Evolutionary conservation across 768 basidiomycete genomes (phyloP), one percentile per base, ranked within the genome.

Genomic region (Glaciozyma antarctica): DNA sequence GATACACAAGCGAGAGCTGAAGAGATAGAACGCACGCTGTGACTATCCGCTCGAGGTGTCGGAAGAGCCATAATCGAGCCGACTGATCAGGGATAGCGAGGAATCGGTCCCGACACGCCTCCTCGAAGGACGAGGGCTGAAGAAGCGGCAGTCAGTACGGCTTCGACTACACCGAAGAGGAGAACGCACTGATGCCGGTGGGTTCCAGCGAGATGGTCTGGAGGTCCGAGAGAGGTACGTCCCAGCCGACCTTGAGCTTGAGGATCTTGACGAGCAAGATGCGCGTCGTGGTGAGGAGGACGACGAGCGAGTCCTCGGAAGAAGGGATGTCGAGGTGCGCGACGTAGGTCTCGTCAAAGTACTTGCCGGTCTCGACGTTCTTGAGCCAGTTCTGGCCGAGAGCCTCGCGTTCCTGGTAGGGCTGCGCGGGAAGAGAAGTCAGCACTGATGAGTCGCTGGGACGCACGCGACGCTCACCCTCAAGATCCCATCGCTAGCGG

Each of bases 361-460:
- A 98, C 21, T 84, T 81, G 15, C 94, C 95, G 64, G 89, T 85
- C 69, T 92, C 90, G 21, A 98, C 77, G 74, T 97, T 94, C 77
- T 85, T 89, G 82, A 98, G 86, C 94, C 95, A 98, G 72, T 87
- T 90, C 77, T 98, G 95, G 9, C 95, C 95, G 12, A 88, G 78
- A 0, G 93, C 90, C 75, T 95, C 93, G 9, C 92, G 86, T 44
- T 83, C 82, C 57, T 88, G 88, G 77, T 88, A 98, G 0, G 94
- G 85, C 90, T 94, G 72, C 38, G 13, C 1, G 61, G 61, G 60
- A 30, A 22, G 41, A 48, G 21, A 34, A 66, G 41, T 66, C 48
- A 64, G 58, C 26, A 24, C 34, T 17, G 41, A 19, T 56, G 21
- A 0, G 10, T 17, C 22, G 28, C 49, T 30, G 7, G 38, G n/a